Evolutionary conservation across 1,284 basidiomycete species (phyloP), one percentile per base, ranked within the genome.

Genomic region (Leccinum pallidistipes): DNA sequence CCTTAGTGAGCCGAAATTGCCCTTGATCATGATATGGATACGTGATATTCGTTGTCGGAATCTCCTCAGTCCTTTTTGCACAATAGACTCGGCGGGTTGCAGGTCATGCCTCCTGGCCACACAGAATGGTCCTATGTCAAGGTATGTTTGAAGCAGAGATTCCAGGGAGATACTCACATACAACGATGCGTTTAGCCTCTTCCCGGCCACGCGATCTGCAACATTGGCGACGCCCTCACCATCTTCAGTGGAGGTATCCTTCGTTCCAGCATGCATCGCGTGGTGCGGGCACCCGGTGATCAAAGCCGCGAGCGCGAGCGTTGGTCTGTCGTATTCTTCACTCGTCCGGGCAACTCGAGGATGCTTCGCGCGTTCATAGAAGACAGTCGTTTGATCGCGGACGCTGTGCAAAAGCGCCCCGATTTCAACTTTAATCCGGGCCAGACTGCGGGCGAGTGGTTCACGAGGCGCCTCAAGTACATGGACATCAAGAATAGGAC

Each of bases 351-450:
- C 3, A 43, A 43, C 40, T 43, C n/a, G 40, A 43, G 10, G 10
- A 5, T 18, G n/a, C 40, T 43, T 10, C 40, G n/a, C 2, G n/a
- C 40, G 10, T 43, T 43, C 9, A 69, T 75, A 0, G 40, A 43
- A 5, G n/a, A 43, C 10, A 43, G 40, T 18, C 0, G 5, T 18
- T n/a, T 43, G 40, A 11, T 43, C 40, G 40, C 40, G 9, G 40
- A 18, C 5, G 40, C n/a, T 18, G 40, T 43, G n/a, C 0, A 18
- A 43, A 18, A 43, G n/a, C 40, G 3, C n/a, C 40, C n/a, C n/a
- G 3, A 43, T 43, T 6, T 11, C 5, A 43, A 43, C 9, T 43
- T 43, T 10, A 10, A 43, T 43, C 2, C n/a, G 4, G 40, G 40
- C n/a, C 40, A 43, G 10, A 43, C 40, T 18, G 40, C 40, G 40